Percentiles rank a stretch among this genome's conserved stretches.
These are phyloP conservation scores for Elongisporangium anandrum DNA, from an alignment of 352 stramenopile genomes.

Conservation along the genomic window DNA sequence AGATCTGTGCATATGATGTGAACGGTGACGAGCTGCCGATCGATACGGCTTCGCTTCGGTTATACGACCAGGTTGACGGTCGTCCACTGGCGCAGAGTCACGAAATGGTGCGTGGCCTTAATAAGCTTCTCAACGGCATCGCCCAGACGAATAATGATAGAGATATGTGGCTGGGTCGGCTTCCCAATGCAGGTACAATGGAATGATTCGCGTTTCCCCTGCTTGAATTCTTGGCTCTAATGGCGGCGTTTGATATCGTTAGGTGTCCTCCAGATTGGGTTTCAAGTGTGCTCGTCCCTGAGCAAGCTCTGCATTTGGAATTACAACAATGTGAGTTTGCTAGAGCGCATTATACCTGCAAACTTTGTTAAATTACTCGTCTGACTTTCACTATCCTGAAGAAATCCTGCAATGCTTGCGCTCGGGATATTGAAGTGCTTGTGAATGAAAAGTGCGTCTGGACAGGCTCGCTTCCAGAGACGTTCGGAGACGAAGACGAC, in stretches of 20 bases:
- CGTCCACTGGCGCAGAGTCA: conserved; percentile 47
- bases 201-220: neutral
- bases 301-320: conserved; percentile 82
- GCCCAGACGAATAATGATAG: conserved; percentile 59
- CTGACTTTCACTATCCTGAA: no score
- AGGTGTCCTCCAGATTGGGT: conserved; percentile 54
- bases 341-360: neutral
- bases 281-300: conserved; percentile 30
- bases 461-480: conserved; percentile 72
- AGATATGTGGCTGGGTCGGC: conserved; percentile 73
- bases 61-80: conserved; percentile 48
- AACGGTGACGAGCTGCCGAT: conserved; percentile 55
- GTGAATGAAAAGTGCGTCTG: conserved; percentile 58
- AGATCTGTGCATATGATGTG: conserved; percentile 61
- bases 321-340: conserved; percentile 61
- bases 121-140: conserved; percentile 52
- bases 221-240: neutral
- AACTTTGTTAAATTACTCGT: no score
- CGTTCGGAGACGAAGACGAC: conserved; percentile 60
- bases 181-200: conserved; percentile 43
- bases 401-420: conserved; percentile 41
- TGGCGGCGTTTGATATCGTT: neutral
- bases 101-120: conserved; percentile 63
- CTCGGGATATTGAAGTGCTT: conserved; percentile 63
- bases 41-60: conserved; percentile 30